phyloP scores from a whole-genome alignment of 176 grass and related monocot genomes.

The Miscanthus lutarioriparius region DNA sequence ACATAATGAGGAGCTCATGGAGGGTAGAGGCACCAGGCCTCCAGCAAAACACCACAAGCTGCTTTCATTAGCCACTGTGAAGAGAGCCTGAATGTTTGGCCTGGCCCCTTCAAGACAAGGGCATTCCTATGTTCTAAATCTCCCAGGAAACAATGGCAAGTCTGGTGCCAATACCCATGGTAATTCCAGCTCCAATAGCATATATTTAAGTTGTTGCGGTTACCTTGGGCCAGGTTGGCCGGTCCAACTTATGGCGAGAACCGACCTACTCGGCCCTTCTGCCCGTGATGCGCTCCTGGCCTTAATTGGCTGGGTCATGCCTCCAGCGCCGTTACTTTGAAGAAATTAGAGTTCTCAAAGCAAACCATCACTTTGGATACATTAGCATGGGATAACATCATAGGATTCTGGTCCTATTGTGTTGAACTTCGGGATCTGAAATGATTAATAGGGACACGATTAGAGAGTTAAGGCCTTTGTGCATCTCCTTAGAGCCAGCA shows the following conservation, averaged over 20 bases:
- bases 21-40: background rate
- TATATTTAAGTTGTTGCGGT: background rate
- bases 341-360: slow-evolving; percentile 63
- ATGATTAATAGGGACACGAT: background rate
- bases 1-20: background rate
- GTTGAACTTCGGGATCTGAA: background rate
- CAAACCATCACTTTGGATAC: slow-evolving; percentile 41
- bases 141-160: background rate
- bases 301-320: slow-evolving; percentile 51
- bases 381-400: slow-evolving; percentile 60
- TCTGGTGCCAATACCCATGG: background rate
- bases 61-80: no score
- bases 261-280: background rate
- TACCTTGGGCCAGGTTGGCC: background rate
- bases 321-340: slow-evolving; percentile 54
- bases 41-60: background rate
- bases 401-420: slow-evolving; percentile 41
- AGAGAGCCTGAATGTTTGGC: no score
- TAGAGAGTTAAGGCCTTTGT: background rate
- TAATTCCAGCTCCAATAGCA: background rate
- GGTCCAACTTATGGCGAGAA: background rate
- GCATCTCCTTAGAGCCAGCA: no score
- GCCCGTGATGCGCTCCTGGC: background rate
- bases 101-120: no score
- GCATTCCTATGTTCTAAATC: no score